phyloP scores from a whole-genome alignment of 768 basidiomycete genomes.

The Lepiota brunneoincarnata region DNA sequence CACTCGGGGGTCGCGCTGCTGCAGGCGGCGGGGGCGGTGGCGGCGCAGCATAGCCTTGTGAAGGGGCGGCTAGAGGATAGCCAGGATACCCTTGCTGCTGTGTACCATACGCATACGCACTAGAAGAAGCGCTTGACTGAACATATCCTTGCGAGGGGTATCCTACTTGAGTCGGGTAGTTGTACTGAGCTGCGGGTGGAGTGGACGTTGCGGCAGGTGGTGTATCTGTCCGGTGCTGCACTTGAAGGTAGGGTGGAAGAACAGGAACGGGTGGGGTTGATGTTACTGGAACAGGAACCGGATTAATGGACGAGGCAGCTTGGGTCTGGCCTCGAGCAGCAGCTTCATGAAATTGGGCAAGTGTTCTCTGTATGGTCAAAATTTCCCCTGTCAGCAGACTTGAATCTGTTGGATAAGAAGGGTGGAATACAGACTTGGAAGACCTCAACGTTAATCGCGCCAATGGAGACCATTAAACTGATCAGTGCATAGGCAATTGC shows the following conservation, averaged over 20 bases:
- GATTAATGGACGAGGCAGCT: constrained; percentile 21
- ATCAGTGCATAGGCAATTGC: constrained; percentile 78
- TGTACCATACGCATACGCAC: constrained; percentile 14
- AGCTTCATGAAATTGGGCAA: constrained; percentile 47
- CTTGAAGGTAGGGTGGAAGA: constrained; percentile 45
- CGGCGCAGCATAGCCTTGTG: constrained; percentile 17
- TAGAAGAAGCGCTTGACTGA: constrained; percentile 11
- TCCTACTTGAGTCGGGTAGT: constrained; percentile 16
- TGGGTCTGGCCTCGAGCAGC: constrained; percentile 21
- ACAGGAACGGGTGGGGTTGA: constrained; percentile 34
- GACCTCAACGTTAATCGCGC: constrained; percentile 71
- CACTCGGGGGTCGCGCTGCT: not conserved
- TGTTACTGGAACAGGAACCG: constrained; percentile 21
- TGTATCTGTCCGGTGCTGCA: constrained; percentile 32
- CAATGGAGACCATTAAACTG: constrained; percentile 74
- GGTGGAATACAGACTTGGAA: constrained; percentile 52
- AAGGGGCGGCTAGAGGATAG: constrained; percentile 19
- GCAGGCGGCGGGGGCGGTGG: constrained; percentile 26
- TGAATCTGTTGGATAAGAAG: not conserved
- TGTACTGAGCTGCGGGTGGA: constrained; percentile 25
- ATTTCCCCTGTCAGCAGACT: not conserved
- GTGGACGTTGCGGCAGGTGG: constrained; percentile 23
- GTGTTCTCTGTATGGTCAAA: constrained; percentile 46
- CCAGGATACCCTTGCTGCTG: constrained; percentile 16
- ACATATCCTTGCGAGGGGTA: constrained; percentile 15